These are phyloP conservation scores for Boletellus sp. DNA, from an alignment of 768 basidiomycete species.

Conservation along the genomic window DNA sequence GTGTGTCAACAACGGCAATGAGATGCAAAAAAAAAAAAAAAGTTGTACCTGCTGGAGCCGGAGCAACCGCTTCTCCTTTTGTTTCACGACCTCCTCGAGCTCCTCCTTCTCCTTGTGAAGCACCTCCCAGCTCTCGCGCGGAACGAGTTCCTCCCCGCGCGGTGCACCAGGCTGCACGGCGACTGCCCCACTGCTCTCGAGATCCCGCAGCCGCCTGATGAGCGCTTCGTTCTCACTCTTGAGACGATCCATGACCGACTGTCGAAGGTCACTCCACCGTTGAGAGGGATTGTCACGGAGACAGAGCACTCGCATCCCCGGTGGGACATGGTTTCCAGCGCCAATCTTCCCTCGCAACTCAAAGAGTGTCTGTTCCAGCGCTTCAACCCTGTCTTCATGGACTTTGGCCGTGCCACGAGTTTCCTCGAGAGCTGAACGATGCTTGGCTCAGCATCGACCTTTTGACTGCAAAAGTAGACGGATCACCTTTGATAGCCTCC, in stretches of 20 bases:
- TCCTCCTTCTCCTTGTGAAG: conserved; percentile 66
- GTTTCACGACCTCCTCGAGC: conserved; percentile 57
- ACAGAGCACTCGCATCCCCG: conserved; percentile 63
- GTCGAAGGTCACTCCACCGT: conserved; percentile 72
- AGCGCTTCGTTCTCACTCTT: conserved; percentile 83
- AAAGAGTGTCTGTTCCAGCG: conserved; percentile 75
- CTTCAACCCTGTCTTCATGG: conserved; percentile 55
- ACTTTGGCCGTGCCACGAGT: conserved; percentile 33
- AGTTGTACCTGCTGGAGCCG: conserved; percentile 70
- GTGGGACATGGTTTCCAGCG: conserved; percentile 70
- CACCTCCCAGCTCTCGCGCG: conserved; percentile 76
- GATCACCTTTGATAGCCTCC: conserved; percentile 40
- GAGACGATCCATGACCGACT: conserved; percentile 70
- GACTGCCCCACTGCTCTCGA: conserved; percentile 44
- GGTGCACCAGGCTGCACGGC: conserved; percentile 16
- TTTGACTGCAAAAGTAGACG: neutral
- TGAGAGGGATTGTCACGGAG: conserved; percentile 80
- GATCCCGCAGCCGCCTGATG: conserved; percentile 57
- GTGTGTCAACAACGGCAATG: no score
- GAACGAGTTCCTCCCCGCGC: conserved; percentile 45
- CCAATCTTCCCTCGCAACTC: conserved; percentile 76
- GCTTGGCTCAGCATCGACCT: neutral
- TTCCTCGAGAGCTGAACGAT: conserved; percentile 42
- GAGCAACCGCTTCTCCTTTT: conserved; percentile 79
- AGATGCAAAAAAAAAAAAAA: no score